These are phyloP conservation scores for Auricularia heimuer DNA, from an alignment of 768 basidiomycete species.

Conservation along the genomic window DNA sequence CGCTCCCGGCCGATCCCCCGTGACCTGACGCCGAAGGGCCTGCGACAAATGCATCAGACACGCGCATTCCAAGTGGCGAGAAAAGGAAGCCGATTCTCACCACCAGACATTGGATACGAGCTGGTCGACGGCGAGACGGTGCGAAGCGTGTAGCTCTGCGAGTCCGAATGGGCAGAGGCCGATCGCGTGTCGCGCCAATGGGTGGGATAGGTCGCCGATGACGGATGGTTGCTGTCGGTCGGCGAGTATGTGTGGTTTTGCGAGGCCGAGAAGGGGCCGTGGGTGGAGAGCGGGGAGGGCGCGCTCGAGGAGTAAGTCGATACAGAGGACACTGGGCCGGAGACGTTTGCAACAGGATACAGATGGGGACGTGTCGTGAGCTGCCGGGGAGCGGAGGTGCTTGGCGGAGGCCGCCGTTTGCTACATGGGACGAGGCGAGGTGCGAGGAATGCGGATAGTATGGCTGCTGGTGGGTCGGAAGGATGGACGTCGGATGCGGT, in stretches of 20 bases:
- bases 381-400: not conserved
- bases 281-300: not conserved
- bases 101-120: not conserved
- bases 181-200: no score
- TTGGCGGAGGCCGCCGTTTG: not conserved
- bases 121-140: not conserved
- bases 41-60: not conserved
- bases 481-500: not conserved
- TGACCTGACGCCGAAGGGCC: no score
- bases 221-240: not conserved
- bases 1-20: not conserved
- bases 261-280: not conserved
- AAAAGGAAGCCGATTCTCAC: not conserved
- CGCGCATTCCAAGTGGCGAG: not conserved
- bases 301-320: not conserved
- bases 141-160: not conserved
- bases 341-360: not conserved
- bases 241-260: not conserved
- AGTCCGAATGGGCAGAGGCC: not conserved
- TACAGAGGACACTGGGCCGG: not conserved
- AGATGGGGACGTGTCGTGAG: not conserved
- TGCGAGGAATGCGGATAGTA: not conserved
- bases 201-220: not conserved
- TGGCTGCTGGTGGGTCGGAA: not conserved
- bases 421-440: not conserved